A percentile compares a stretch with the other conserved stretches of the same genome.
Conservation (phyloP, 257 asterid genomes). For the Thymus mandschuricus region DNA sequence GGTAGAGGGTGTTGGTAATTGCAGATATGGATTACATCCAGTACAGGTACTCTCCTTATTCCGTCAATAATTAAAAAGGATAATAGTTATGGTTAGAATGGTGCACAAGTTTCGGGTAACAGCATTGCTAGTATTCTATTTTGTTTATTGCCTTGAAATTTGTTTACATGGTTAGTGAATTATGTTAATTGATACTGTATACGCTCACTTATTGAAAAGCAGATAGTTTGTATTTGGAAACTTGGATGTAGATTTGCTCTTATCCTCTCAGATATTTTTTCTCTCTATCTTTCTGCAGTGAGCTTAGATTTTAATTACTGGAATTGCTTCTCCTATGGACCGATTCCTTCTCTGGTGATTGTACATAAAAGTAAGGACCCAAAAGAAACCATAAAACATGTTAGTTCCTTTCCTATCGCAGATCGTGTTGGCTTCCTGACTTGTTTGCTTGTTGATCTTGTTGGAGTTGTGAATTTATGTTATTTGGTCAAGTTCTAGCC, state of each 20-base stretch:
- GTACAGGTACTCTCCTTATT: conserved; percentile 64
- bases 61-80: conserved; percentile 10
- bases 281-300: background rate
- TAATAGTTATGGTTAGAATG: conserved; percentile 8
- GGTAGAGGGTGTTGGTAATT: conserved; percentile 90
- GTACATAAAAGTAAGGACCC: too few species aligned
- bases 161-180: background rate
- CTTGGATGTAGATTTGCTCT: conserved; percentile 1
- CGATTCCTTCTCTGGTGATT: background rate
- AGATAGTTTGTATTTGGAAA: background rate
- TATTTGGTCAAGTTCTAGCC: background rate
- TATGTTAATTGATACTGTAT: background rate
- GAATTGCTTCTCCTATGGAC: background rate
- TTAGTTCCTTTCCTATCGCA: conserved; percentile 4
- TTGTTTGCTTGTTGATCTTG: background rate
- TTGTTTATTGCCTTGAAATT: background rate
- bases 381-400: background rate
- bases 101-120: conserved; percentile 15
- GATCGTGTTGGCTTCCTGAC: background rate
- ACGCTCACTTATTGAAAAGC: conserved; percentile 11
- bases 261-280: background rate
- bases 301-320: conserved; percentile 5
- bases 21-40: conserved; percentile 85
- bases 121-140: background rate
- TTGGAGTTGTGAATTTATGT: background rate